These are phyloP conservation scores for Taiwanofungus camphoratus DNA, from an alignment of 1,284 basidiomycete genomes.

Conservation along the genomic window DNA sequence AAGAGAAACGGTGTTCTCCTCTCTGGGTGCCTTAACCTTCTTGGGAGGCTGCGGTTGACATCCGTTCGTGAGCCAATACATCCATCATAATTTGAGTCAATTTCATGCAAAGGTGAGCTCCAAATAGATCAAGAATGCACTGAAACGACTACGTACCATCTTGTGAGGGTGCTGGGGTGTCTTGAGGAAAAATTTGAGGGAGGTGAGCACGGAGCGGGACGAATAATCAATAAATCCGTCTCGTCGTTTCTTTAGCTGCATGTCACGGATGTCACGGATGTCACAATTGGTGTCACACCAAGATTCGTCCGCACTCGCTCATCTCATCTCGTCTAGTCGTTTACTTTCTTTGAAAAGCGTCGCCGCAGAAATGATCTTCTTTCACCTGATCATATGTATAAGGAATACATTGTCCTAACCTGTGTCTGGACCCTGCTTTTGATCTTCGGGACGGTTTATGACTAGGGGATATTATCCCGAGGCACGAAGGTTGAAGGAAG, in stretches of 20 bases:
- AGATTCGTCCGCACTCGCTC: not conserved
- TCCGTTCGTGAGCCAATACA: conserved; percentile 36
- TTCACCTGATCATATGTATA: too few species aligned
- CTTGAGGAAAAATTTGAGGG: conserved; percentile 14
- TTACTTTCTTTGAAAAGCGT: too few species aligned
- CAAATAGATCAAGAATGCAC: not conserved
- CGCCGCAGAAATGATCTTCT: too few species aligned
- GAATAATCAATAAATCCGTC: conserved; percentile 6
- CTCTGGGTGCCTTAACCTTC: conserved; percentile 72
- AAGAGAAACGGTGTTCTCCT: conserved; percentile 80
- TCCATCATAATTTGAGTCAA: conserved; percentile 28
- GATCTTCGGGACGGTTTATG: too few species aligned
- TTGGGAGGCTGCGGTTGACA: conserved; percentile 61
- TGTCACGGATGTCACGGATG: not conserved
- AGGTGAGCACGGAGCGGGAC: not conserved
- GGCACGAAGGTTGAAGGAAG: too few species aligned
- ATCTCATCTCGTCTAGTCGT: too few species aligned
- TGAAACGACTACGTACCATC: conserved; percentile 22
- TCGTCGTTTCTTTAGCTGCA: too few species aligned
- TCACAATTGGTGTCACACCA: not conserved
- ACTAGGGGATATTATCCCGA: too few species aligned
- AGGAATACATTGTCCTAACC: too few species aligned
- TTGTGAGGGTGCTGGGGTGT: conserved; percentile 16
- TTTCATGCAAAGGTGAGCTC: not conserved
- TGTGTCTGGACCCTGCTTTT: too few species aligned